These are phyloP conservation scores for Trichoderma orchidacearum DNA, from an alignment of 495 filamentous ascomycete species.

Conservation along the genomic window DNA sequence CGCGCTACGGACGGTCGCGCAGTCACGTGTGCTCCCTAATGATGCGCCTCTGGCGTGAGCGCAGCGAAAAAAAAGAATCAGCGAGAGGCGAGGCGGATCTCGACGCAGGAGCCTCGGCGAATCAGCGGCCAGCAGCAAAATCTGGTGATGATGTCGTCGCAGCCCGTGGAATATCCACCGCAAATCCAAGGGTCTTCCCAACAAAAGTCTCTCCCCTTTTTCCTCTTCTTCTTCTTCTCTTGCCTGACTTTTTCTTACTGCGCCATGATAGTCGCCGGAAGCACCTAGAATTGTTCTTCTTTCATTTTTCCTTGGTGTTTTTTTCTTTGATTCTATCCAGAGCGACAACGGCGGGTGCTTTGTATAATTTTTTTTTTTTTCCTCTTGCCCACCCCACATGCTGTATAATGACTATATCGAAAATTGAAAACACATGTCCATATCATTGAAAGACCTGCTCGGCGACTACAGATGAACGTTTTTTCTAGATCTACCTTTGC, in stretches of 20 bases:
- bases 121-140: neutral
- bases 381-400: neutral
- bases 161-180: neutral
- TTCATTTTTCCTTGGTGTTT: neutral
- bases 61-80: neutral
- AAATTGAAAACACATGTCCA: slow-evolving; percentile 10
- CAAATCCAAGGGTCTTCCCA: neutral
- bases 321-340: neutral
- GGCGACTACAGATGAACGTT: slow-evolving; percentile 16
- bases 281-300: neutral
- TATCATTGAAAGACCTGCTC: neutral
- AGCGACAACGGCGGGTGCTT: neutral
- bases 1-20: neutral
- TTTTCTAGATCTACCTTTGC: slow-evolving; percentile 13
- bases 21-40: neutral
- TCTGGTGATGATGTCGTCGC: neutral
- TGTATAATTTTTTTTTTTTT: neutral
- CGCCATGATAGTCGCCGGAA: neutral
- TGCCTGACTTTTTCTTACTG: neutral
- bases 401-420: neutral
- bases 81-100: too few relatives aligned
- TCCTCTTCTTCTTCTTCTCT: neutral
- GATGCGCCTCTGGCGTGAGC: neutral
- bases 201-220: neutral
- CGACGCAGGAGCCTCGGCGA: too few relatives aligned